Evolutionary conservation across 192 early-diverging fungal genomes (phyloP).

Genomic region (Podila minutissima): DNA sequence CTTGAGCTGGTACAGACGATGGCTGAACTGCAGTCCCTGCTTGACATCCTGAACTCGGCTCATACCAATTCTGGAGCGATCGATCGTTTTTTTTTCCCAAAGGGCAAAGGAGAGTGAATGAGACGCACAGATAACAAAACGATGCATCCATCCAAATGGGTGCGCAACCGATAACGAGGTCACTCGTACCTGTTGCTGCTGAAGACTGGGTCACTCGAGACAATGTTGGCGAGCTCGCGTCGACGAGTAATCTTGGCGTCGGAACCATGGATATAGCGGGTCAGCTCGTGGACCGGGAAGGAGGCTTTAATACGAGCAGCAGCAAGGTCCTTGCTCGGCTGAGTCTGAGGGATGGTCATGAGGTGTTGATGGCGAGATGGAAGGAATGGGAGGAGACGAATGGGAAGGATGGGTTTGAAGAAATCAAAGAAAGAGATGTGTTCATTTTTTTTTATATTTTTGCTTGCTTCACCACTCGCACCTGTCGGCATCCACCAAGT

Average conservation of each 20-base stretch:
- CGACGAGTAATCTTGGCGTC: slow-evolving; percentile 26
- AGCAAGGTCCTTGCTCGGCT: slow-evolving; percentile 36
- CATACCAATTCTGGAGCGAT: slow-evolving; percentile 16
- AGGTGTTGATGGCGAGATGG: slow-evolving; percentile 1
- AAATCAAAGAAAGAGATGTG: too few relatives aligned
- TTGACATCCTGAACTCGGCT: slow-evolving; percentile 72
- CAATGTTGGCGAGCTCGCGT: slow-evolving; percentile 20
- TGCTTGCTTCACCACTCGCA: too few relatives aligned
- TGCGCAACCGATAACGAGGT: too few relatives aligned
- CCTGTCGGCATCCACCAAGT: too few relatives aligned
- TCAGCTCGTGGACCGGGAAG: slow-evolving; percentile 36
- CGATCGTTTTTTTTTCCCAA: too few relatives aligned
- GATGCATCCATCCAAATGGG: too few relatives aligned
- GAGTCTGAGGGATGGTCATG: slow-evolving; percentile 21
- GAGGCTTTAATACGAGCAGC: slow-evolving; percentile 35
- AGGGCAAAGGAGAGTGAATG: not conserved
- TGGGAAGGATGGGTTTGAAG: not conserved
- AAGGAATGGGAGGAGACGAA: not conserved
- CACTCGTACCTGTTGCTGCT: slow-evolving; percentile 23
- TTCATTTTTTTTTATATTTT: too few relatives aligned
- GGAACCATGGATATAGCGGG: slow-evolving; percentile 48
- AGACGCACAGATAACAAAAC: too few relatives aligned
- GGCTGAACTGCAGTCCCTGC: slow-evolving; percentile 63
- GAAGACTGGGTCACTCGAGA: slow-evolving; percentile 42
- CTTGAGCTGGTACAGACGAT: slow-evolving; percentile 66